Percentiles rank a stretch among this genome's conserved stretches.
Evolutionary conservation across 139 green algal genomes (phyloP).

Genomic region (Trebouxia sp.): DNA sequence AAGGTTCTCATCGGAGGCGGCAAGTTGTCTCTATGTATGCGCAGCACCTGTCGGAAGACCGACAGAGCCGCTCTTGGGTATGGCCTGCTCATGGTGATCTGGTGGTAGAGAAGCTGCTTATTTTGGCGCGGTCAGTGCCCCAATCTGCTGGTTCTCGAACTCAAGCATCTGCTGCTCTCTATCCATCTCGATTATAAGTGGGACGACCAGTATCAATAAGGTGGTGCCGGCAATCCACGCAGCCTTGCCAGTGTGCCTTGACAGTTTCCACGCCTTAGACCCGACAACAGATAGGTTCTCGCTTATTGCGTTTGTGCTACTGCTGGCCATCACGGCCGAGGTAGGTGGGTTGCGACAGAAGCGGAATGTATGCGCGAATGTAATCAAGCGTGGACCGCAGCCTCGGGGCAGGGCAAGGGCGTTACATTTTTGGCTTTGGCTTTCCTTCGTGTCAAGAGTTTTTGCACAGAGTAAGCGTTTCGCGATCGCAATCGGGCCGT

Average conservation of each 20-base stretch:
- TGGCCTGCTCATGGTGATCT: background rate
- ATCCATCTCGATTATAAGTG: slow-evolving; percentile 98
- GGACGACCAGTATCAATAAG: slow-evolving; percentile 87
- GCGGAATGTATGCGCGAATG: too few relatives aligned
- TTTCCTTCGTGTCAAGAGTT: too few relatives aligned
- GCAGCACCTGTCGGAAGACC: slow-evolving; percentile 71
- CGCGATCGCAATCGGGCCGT: background rate
- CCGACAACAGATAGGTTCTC: background rate
- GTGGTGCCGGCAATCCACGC: slow-evolving; percentile 89
- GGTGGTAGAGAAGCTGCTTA: background rate
- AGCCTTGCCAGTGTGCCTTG: slow-evolving; percentile 63
- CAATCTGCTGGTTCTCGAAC: slow-evolving; percentile 67
- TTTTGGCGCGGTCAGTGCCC: slow-evolving; percentile 55
- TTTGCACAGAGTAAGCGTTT: too few relatives aligned
- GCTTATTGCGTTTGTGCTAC: background rate
- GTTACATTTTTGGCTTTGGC: too few relatives aligned
- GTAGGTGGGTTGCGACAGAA: too few relatives aligned
- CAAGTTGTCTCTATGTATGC: slow-evolving; percentile 63
- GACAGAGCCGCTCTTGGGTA: slow-evolving; percentile 8
- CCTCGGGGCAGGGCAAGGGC: too few relatives aligned
- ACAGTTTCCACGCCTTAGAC: slow-evolving; percentile 3
- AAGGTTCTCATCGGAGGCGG: slow-evolving; percentile 67
- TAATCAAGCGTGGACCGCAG: too few relatives aligned
- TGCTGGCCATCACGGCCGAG: background rate
- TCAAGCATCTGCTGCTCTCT: slow-evolving; percentile 85